Evolutionary conservation across 805 yeast species (phyloP), one percentile per base, ranked within the genome.

Genomic region (Diddensiella santjacobensis): DNA sequence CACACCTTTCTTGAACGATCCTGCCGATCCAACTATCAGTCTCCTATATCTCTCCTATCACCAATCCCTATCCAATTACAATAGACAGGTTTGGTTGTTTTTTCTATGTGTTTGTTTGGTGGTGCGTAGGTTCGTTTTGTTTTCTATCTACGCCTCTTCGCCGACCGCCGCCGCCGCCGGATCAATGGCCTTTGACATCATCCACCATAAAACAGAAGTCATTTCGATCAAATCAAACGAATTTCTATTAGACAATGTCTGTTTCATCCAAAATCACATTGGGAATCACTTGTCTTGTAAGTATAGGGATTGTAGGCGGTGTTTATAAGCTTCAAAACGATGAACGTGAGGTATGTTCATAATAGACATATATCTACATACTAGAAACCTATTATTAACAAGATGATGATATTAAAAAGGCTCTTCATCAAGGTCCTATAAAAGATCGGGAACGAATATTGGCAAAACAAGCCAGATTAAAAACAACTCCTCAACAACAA

Each of bases 221-320:
- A 10, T 35, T 35, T 10, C 15, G 8, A 35, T 10, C 39, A 10
- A 10, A 35, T 8, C 13, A 26, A 41, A 10, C 8, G 31, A 10
- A 26, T 10, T 26, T 26, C 13, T 8, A 26, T 26, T 6, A 22
- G 18, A 33, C 40, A 13, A 87, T 87, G 96, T 86, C 95, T 24
- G 77, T 84, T 44, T 87, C 90, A 1, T 80, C 95, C 30, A 87
- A 84, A 63, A 66, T 83, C 24, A 87, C 96, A 2, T 73, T 87
- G 36, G 89, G 78, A 0, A 55, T 75, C 10, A 73, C 87, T 13
- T 70, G 80, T 22, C 57, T 73, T 1, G 68, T 79, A 43, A 80
- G 87, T 2, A 79, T 71, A 0, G 77, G 74, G 1, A 75, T 93
- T 0, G 80, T 83, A 18, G 65, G 77, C 3, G 85, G 83, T 61